phyloP scores from a whole-genome alignment of 345 rosid species.

The Rhodomyrtus tomentosa region DNA sequence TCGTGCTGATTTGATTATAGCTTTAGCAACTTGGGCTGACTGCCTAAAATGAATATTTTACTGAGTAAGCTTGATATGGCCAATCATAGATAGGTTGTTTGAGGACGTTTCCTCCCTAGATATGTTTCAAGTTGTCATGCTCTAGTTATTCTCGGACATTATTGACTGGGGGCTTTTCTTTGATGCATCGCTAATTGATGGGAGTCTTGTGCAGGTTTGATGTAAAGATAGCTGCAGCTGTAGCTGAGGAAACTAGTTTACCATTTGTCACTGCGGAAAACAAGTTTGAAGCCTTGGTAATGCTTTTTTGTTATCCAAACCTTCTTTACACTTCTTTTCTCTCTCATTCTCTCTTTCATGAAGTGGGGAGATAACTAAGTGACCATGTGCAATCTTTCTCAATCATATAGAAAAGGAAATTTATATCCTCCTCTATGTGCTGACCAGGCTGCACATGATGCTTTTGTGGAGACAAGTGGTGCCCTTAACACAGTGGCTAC shows the following conservation, averaged over 20 bases:
- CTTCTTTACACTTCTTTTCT: background rate
- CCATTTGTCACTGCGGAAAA: conserved; percentile 95
- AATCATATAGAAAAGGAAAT: background rate
- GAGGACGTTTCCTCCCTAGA: background rate
- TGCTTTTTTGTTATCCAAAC: conserved; percentile 9
- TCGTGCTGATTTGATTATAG: background rate
- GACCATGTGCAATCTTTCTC: background rate
- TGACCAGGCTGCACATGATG: conserved; percentile 91
- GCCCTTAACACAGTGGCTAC: conserved; percentile 71
- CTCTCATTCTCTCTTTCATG: background rate
- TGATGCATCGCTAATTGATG: background rate
- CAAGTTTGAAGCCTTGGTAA: conserved; percentile 97
- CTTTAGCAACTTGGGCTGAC: background rate
- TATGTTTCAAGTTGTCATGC: background rate
- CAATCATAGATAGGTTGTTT: background rate
- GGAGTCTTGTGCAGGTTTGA: conserved; percentile 54
- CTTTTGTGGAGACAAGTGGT: conserved; percentile 94
- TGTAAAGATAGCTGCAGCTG: conserved; percentile 81
- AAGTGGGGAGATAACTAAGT: background rate
- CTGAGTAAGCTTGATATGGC: background rate
- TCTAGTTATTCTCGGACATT: background rate
- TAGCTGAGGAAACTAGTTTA: conserved; percentile 81
- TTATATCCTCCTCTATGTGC: background rate
- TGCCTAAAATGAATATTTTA: background rate
- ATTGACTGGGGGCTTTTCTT: background rate